Base-by-base conservation (phyloP, 306 rosid genomes). In the Phaseolus lunatus region DNA sequence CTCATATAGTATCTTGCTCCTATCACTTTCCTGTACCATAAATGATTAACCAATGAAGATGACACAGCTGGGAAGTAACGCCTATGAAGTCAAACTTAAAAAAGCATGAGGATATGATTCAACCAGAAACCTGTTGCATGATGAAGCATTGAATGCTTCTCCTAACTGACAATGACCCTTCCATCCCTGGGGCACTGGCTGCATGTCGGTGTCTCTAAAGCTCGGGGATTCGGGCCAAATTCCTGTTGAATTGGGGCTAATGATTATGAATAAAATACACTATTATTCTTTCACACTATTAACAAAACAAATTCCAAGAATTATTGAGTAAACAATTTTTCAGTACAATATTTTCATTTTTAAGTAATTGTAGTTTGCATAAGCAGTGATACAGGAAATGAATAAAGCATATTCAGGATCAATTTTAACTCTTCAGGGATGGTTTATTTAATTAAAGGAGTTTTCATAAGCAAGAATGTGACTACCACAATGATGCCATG, bases 201-300 rank as follows among this genome's bases (percentile, higher is more conserved):
- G 92, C 97, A 91, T 89, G 83, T 72, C 81, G 22, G 76, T 84
- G 80, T 91, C 97, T 5, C 76, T 70, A 78, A 91, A 91, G 64
- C 97, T 91, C 56, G 94, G 90, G 41, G 94, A 91, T 84, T 91
- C 97, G 7, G 97, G 97, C 94, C 94, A 91, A 75, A 91, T 91
- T 86, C 97, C 97, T 91, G 87, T 44, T 45, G 29, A 71, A 48
- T 20, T 22, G 76, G 57, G 47, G 48, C 67, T n/a, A 31, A 45
- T 47, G 50, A 64, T 50, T 73, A 77, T 71, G 62, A 81, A 62
- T 56, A 22, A 65, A 76, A 33, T 9, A 53, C 11, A 54, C 9
- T 7, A 9, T 52, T 39, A 7, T 75, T 70, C 72, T 24, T 75
- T 70, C 72, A 19, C 62, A 47, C 59, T 80, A 53, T 44, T 33